Conservation (phyloP, 2,329 filamentous ascomycete species). For the Beauveria bassiana region DNA sequence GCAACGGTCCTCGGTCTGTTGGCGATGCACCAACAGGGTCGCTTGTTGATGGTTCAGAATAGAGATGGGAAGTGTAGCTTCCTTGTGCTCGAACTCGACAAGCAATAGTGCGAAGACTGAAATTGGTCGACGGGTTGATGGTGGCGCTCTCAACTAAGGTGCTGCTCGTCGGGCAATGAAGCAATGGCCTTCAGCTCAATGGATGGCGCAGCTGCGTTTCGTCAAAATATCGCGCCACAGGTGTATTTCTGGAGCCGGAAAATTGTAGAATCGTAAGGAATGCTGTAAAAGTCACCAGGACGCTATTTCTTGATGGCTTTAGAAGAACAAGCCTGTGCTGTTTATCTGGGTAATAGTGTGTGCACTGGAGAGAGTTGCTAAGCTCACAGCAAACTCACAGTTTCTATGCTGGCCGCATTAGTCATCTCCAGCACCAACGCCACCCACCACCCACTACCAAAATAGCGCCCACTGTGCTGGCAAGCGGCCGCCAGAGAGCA, state of each 20-base stretch:
- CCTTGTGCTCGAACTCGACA: background rate
- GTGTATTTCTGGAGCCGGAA: background rate
- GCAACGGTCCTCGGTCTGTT: background rate
- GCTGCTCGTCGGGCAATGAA: background rate
- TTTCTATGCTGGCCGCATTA: conserved; percentile 12
- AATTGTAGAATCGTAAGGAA: background rate
- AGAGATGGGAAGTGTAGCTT: background rate
- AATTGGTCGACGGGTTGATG: background rate
- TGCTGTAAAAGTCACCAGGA: background rate
- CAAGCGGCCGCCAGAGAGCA: background rate
- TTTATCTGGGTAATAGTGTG: conserved; percentile 8
- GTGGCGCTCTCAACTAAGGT: background rate
- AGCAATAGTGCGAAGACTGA: background rate
- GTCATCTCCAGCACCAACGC: conserved; percentile 6
- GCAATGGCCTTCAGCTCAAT: background rate
- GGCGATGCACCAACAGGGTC: background rate
- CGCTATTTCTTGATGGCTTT: background rate
- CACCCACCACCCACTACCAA: background rate
- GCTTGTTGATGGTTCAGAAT: background rate
- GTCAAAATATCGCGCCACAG: background rate
- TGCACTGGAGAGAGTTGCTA: conserved; percentile 14
- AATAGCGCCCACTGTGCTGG: background rate
- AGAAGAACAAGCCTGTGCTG: background rate
- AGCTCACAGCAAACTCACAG: conserved; percentile 5
- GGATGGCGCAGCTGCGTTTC: background rate